These are phyloP conservation scores for Fomitopsis pinicola DNA, from an alignment of 1,284 basidiomycete genomes.

Conservation along the genomic window DNA sequence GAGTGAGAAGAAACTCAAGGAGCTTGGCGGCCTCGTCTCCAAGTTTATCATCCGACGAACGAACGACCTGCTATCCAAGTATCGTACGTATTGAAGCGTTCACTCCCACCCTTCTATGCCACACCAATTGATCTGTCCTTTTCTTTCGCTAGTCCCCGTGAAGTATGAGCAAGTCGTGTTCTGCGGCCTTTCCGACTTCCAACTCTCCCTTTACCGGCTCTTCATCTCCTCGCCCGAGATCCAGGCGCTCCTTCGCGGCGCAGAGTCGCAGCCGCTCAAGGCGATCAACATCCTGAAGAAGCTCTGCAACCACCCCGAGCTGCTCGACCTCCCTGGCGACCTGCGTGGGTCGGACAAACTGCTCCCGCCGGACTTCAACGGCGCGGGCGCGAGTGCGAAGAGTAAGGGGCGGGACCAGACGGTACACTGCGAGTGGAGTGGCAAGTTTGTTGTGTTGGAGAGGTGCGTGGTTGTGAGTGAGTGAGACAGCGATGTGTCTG, in stretches of 20 bases:
- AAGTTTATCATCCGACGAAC: conserved; percentile 98
- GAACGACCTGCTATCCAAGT: conserved; percentile 97
- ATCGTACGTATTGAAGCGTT: conserved; percentile 58
- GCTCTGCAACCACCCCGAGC: conserved; percentile 95
- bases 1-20: conserved; percentile 90
- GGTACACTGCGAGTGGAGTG: conserved; percentile 79
- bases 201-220: conserved; percentile 84
- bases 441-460: conserved; percentile 94
- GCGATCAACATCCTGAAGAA: conserved; percentile 98
- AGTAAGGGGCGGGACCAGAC: conserved; percentile 44
- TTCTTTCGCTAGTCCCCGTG: conserved; percentile 75
- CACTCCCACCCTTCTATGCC: not conserved
- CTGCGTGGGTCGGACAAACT: conserved; percentile 81
- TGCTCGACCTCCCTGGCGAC: conserved; percentile 86
- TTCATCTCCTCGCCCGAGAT: conserved; percentile 97
- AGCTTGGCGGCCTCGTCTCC: conserved; percentile 86
- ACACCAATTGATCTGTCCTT: not conserved
- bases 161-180: conserved; percentile 99
- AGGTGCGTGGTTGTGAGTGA: conserved; percentile 46
- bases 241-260: conserved; percentile 85
- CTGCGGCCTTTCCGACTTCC: conserved; percentile 86
- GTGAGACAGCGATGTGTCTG: not conserved
- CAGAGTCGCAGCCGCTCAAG: conserved; percentile 93
- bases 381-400: conserved; percentile 38
- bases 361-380: conserved; percentile 82